These are phyloP conservation scores for Nicotiana attenuata DNA, from an alignment of 257 asterid genomes.

Conservation along the genomic window DNA sequence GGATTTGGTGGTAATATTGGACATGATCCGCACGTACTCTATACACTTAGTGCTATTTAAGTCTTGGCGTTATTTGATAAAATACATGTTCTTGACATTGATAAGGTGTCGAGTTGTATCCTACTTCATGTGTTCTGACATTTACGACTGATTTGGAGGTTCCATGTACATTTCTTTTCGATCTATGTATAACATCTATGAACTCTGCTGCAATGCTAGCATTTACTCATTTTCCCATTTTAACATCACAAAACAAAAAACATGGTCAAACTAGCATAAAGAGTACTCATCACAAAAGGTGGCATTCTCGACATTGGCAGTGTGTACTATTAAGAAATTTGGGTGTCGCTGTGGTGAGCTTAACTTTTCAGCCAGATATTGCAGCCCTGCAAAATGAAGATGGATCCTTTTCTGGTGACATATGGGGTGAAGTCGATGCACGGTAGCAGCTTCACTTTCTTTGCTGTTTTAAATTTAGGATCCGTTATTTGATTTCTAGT, in stretches of 20 bases:
- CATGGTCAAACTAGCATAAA: neutral
- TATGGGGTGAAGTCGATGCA: constrained; percentile 97
- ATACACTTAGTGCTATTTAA: constrained; percentile 85
- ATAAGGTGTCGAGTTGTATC: constrained; percentile 82
- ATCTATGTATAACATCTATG: neutral
- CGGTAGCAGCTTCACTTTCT: constrained; percentile 32
- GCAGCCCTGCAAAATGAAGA: constrained; percentile 83
- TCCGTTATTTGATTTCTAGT: neutral
- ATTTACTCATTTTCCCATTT: neutral
- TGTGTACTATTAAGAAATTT: neutral
- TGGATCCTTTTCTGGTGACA: constrained; percentile 90
- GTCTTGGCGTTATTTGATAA: constrained; percentile 81
- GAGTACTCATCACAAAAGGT: neutral
- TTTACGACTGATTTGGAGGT: neutral
- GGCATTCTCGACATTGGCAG: neutral
- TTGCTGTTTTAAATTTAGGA: neutral
- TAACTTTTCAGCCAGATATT: constrained; percentile 63
- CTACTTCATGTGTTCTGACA: constrained; percentile 16
- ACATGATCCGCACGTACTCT: constrained; percentile 83
- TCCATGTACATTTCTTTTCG: neutral
- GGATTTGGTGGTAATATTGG: constrained; percentile 97
- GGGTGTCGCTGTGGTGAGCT: constrained; percentile 22
- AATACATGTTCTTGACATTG: constrained; percentile 64
- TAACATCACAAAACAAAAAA: neutral
- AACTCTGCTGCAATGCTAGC: neutral